Evolutionary conservation across 768 basidiomycete species (phyloP).

Genomic region (Phaeotremella fagi): DNA sequence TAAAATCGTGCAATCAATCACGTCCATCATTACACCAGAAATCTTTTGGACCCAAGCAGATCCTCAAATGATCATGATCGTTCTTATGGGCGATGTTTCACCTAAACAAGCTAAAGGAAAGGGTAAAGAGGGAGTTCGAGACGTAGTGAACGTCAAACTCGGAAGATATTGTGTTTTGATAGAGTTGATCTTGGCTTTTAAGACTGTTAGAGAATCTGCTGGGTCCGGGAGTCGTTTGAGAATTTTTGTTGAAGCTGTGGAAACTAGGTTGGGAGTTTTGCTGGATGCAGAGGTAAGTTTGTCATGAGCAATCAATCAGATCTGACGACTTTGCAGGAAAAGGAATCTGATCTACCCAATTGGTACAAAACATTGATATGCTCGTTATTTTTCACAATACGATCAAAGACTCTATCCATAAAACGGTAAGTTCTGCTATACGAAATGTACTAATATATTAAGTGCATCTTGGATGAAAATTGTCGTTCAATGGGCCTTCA

Average conservation of each 20-base stretch:
- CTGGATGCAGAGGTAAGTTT: slow-evolving; percentile 17
- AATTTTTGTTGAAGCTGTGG: slow-evolving; percentile 22
- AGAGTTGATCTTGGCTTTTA: slow-evolving; percentile 23
- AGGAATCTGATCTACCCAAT: slow-evolving; percentile 15
- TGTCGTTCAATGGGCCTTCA: slow-evolving; percentile 6
- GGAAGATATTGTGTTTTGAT: slow-evolving; percentile 34
- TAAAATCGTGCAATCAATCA: slow-evolving; percentile 9
- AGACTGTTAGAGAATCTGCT: slow-evolving; percentile 6
- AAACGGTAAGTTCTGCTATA: slow-evolving; percentile 12
- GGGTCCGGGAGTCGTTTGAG: slow-evolving; percentile 10
- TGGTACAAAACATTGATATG: slow-evolving; percentile 23
- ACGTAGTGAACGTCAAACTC: slow-evolving; percentile 18
- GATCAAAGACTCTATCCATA: slow-evolving; percentile 21
- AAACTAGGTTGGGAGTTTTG: slow-evolving; percentile 19
- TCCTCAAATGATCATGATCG: slow-evolving; percentile 35
- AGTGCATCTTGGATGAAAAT: slow-evolving; percentile 12
- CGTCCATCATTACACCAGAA: slow-evolving; percentile 9
- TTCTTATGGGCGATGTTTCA: slow-evolving; percentile 30
- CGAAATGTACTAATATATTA: background rate
- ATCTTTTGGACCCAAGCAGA: slow-evolving; percentile 33
- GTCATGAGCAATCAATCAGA: background rate
- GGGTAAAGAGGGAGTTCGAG: slow-evolving; percentile 18
- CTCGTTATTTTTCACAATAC: slow-evolving; percentile 15
- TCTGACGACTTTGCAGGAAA: slow-evolving; percentile 17
- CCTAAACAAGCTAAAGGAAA: slow-evolving; percentile 16